These are phyloP conservation scores for Nitzschia inconspicua DNA, from an alignment of 108 stramenopile genomes.

Conservation along the genomic window DNA sequence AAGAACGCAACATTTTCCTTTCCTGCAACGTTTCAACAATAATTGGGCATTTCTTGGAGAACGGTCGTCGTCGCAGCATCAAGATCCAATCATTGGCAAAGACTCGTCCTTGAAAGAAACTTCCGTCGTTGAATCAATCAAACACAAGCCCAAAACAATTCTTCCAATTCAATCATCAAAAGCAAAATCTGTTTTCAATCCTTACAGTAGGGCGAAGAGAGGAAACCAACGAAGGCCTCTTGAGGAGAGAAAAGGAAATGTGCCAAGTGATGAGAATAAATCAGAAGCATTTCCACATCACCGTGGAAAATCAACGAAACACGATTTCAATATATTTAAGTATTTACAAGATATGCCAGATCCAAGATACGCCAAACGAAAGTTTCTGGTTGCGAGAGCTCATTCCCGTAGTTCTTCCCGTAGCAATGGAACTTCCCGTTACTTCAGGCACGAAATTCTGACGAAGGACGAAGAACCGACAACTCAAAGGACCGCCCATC, in stretches of 20 bases:
- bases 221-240: neutral
- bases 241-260: neutral
- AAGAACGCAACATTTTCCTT: conserved; percentile 24
- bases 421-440: no score
- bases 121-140: neutral
- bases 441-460: no score
- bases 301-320: no score
- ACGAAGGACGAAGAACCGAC: no score
- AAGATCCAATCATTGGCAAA: neutral
- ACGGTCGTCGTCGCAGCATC: neutral
- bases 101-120: neutral
- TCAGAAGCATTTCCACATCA: no score
- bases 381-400: no score
- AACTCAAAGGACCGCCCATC: no score
- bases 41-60: conserved; percentile 37
- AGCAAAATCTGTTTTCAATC: neutral
- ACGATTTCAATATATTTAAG: neutral
- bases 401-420: no score
- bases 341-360: neutral
- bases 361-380: neutral
- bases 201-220: neutral
- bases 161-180: neutral
- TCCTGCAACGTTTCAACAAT: conserved; percentile 30
- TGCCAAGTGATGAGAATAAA: no score
- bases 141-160: neutral